Evolutionary conservation across 2,329 filamentous ascomycete species (phyloP).

Genomic region (Microdochium nivale): DNA sequence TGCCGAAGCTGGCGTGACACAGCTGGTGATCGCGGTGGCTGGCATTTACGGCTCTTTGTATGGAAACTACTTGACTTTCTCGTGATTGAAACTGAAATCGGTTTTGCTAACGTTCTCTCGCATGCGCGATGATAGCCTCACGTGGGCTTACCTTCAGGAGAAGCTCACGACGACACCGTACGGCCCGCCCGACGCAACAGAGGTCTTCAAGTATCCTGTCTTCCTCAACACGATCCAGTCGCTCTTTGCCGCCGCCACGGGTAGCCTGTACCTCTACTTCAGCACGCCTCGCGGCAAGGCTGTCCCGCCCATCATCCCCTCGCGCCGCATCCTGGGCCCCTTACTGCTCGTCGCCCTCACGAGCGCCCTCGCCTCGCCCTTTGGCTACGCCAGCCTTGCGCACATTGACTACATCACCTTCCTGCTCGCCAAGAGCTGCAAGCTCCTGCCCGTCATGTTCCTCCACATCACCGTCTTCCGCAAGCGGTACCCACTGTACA

Average conservation of each 20-base stretch:
- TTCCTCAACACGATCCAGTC: slow-evolving; percentile 97
- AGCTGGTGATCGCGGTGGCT: slow-evolving; percentile 78
- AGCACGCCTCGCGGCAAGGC: slow-evolving; percentile 46
- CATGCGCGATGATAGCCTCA: slow-evolving; percentile 50
- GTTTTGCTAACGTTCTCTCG: neutral
- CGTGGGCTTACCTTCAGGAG: slow-evolving; percentile 95
- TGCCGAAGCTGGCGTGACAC: slow-evolving; percentile 53
- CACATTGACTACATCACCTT: slow-evolving; percentile 99
- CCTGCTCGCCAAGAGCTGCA: slow-evolving; percentile 95
- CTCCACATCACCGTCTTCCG: slow-evolving; percentile 89
- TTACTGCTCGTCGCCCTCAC: slow-evolving; percentile 81
- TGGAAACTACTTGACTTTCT: slow-evolving; percentile 16
- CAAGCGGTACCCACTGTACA: slow-evolving; percentile 84
- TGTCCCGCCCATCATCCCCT: slow-evolving; percentile 66
- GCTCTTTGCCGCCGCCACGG: slow-evolving; percentile 73
- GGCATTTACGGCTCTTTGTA: slow-evolving; percentile 98
- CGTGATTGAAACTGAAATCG: neutral
- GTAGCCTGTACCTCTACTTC: slow-evolving; percentile 68
- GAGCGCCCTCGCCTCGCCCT: slow-evolving; percentile 83
- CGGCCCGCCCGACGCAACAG: slow-evolving; percentile 50
- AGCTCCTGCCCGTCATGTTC: slow-evolving; percentile 97
- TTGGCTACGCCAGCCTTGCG: slow-evolving; percentile 84
- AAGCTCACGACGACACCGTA: slow-evolving; percentile 92
- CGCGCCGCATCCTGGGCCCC: slow-evolving; percentile 62
- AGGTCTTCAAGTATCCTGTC: slow-evolving; percentile 87